Conservation (phyloP, 2,329 filamentous ascomycete genomes). For the Monosporascus cannonballus region DNA sequence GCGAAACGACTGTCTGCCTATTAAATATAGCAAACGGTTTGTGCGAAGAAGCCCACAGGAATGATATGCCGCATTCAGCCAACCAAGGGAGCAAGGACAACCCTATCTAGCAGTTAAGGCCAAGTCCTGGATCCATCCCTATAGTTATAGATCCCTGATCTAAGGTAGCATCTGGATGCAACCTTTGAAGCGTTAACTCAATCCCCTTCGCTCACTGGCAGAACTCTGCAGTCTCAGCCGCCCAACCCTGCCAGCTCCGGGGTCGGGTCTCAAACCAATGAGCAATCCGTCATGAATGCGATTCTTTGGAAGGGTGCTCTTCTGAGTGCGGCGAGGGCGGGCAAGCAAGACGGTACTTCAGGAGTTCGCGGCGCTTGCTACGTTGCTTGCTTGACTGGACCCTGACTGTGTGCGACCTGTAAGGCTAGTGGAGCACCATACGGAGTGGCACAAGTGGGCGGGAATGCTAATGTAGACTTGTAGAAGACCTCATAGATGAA, state of each 20-base stretch:
- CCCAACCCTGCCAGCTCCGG: not conserved
- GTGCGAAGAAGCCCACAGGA: not conserved
- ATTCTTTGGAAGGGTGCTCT: not conserved
- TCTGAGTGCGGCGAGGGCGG: not conserved
- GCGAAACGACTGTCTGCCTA: too few relatives aligned
- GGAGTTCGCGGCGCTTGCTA: not conserved
- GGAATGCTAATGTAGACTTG: not conserved
- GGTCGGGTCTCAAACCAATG: not conserved
- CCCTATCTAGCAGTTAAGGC: not conserved
- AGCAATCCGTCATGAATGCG: not conserved
- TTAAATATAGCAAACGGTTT: too few relatives aligned
- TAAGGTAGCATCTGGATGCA: not conserved
- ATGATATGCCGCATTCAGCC: not conserved
- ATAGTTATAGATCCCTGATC: not conserved
- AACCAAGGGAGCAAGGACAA: not conserved
- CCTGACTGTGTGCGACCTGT: not conserved
- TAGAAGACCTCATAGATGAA: not conserved
- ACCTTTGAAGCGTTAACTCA: not conserved
- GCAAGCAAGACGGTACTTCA: not conserved
- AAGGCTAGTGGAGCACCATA: not conserved
- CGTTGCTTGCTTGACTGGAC: not conserved
- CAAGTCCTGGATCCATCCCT: not conserved
- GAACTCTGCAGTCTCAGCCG: not conserved
- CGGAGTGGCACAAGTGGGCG: not conserved
- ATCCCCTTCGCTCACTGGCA: not conserved